Conservation (phyloP, 2,329 filamentous ascomycete species). For the Nigrospora sphaerica region DNA sequence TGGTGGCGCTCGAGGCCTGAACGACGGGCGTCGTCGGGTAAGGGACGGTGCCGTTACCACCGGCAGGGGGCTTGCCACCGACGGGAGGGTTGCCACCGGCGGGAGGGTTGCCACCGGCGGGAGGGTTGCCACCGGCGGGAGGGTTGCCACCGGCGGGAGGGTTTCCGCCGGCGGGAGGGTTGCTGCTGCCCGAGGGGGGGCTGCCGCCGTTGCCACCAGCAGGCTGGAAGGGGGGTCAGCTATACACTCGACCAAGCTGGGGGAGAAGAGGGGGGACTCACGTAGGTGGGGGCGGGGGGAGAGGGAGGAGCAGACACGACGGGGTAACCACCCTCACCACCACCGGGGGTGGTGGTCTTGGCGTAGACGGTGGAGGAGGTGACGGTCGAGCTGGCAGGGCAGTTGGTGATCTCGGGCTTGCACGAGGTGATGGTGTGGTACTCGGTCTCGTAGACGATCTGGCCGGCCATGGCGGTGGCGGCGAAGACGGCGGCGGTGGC, state of each 20-base stretch:
- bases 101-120: conserved; percentile 26
- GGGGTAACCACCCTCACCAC: conserved; percentile 5
- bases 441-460: conserved; percentile 50
- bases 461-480: conserved; percentile 33
- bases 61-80: conserved; percentile 14
- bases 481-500: conserved; percentile 42
- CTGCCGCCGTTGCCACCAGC: neutral
- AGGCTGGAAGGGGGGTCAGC: too few relatives aligned
- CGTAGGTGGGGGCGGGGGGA: neutral
- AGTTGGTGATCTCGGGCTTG: conserved; percentile 54
- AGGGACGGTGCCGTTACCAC: conserved; percentile 11
- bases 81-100: conserved; percentile 28
- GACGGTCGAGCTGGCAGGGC: conserved; percentile 38
- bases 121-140: conserved; percentile 29
- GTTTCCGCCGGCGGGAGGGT: conserved; percentile 6
- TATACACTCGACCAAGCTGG: neutral
- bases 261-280: neutral
- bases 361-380: conserved; percentile 36
- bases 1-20: neutral
- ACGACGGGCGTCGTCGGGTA: neutral
- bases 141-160: conserved; percentile 8
- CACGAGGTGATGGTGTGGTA: conserved; percentile 56
- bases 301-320: neutral
- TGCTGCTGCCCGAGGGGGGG: conserved; percentile 11
- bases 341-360: conserved; percentile 17